A percentile compares a stretch with the other conserved stretches of the same genome.
Conservation (phyloP, 2,329 filamentous ascomycete genomes). For the Trichoderma sp. region DNA sequence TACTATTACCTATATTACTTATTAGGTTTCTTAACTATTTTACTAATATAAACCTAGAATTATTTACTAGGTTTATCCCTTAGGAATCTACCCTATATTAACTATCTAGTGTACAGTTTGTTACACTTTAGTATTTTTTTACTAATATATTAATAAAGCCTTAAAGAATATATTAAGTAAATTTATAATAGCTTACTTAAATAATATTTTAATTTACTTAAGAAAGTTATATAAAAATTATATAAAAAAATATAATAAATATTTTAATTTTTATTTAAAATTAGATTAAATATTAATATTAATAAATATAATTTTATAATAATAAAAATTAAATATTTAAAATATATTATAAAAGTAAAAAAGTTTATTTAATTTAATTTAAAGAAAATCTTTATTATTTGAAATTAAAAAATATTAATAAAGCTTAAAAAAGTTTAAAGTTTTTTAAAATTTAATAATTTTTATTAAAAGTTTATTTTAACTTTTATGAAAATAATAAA, state of each 20-base stretch:
- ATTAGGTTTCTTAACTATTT: too few species aligned
- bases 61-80: too few species aligned
- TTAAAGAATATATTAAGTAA: neutral
- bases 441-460: neutral
- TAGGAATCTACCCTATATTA: too few species aligned
- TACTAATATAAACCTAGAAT: too few species aligned
- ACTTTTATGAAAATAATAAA: neutral
- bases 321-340: neutral
- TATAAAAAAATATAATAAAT: neutral
- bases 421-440: too few species aligned
- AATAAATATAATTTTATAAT: neutral
- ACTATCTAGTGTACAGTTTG: too few species aligned
- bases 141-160: constrained; percentile 15
- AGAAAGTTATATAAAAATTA: neutral
- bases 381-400: neutral
- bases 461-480: neutral
- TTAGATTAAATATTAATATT: neutral
- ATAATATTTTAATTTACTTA: constrained; percentile 11
- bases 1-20: too few species aligned
- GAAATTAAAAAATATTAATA: neutral
- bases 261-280: neutral
- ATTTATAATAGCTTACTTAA: constrained; percentile 3
- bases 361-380: neutral
- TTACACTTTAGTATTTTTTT: constrained; percentile 5
- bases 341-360: neutral